Conservation (phyloP, 2,329 filamentous ascomycete species). For the Sporothrix pallida region DNA sequence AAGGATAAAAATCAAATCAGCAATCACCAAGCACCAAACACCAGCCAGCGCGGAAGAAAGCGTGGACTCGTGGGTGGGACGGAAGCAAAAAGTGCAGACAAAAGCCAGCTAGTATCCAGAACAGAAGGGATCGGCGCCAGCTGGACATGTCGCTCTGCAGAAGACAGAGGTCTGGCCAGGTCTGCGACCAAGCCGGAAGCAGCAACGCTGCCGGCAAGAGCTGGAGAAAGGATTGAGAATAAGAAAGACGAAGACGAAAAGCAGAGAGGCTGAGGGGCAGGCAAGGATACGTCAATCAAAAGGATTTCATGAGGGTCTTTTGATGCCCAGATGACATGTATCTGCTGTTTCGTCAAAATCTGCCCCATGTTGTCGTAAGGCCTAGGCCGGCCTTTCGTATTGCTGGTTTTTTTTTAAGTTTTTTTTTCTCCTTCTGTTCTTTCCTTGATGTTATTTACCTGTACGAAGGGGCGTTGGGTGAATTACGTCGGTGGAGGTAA, state of each 20-base stretch:
- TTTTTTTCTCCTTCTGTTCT: not conserved
- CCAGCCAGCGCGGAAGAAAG: not conserved
- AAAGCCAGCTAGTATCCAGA: not conserved
- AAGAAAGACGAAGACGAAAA: not conserved
- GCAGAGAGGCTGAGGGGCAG: not conserved
- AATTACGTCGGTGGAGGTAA: not conserved
- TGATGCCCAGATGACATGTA: not conserved
- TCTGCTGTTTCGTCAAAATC: not conserved
- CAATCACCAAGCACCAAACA: not conserved
- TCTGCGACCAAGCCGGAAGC: not conserved
- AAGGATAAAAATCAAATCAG: not conserved
- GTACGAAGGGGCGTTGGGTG: not conserved
- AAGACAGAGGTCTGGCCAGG: conserved; percentile 14
- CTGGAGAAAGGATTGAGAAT: not conserved
- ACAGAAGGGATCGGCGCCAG: conserved; percentile 18
- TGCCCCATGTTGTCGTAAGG: not conserved
- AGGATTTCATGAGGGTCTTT: not conserved
- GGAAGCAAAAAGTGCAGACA: not conserved
- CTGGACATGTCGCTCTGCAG: not conserved
- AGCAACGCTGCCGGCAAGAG: conserved; percentile 8
- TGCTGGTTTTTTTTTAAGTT: not conserved
- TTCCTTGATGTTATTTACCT: not conserved
- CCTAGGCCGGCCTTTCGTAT: not conserved
- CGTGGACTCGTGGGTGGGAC: not conserved
- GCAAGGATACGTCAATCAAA: not conserved